Evolutionary conservation across 805 yeast species (phyloP).

Genomic region (Candida dendrica): DNA sequence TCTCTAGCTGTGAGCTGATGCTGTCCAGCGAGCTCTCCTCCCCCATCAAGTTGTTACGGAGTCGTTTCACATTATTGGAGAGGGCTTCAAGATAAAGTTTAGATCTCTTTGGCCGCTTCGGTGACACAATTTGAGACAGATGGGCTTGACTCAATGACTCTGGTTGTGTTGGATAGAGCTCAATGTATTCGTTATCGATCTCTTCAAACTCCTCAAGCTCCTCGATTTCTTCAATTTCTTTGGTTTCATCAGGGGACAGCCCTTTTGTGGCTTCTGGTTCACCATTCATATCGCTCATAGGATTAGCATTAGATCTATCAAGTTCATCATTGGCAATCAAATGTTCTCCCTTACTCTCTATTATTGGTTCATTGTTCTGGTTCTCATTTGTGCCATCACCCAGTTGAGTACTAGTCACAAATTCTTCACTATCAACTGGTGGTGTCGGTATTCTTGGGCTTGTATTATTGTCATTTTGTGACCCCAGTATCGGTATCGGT

Average conservation of each 20-base stretch:
- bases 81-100: neutral
- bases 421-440: no score
- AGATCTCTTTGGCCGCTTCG: neutral
- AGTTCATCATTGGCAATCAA: no score
- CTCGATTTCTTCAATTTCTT: conserved; percentile 12
- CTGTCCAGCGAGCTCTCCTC: neutral
- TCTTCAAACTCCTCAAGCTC: conserved; percentile 7
- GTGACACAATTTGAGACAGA: neutral
- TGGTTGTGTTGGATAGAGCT: conserved; percentile 21
- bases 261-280: neutral
- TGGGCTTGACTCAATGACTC: conserved; percentile 10
- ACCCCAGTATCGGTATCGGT: no score
- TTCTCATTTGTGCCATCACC: no score
- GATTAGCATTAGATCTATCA: no score
- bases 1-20: neutral
- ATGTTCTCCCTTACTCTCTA: no score
- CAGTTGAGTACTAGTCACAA: no score
- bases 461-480: no score
- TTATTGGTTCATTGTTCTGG: no score
- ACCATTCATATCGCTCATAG: neutral
- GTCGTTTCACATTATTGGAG: neutral
- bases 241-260: neutral
- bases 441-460: no score
- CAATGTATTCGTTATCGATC: conserved; percentile 19
- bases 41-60: neutral